Evolutionary conservation across 164 flowering plant genomes (phyloP), one percentile per base, ranked within the genome.

Genomic region (Vitis cinerea): DNA sequence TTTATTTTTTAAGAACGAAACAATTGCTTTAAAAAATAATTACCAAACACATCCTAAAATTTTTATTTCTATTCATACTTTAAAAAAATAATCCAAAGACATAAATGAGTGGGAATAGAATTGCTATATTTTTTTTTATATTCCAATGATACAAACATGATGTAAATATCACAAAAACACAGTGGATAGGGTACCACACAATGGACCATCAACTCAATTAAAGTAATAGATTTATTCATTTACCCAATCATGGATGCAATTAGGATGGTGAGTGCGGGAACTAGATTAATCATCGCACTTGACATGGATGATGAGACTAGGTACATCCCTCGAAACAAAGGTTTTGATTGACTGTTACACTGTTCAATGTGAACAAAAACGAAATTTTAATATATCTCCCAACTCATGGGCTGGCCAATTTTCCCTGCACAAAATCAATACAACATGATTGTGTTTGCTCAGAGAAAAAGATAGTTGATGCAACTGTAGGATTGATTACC

Each of bases 261-360:
- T 4, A 83, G 16, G 72, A 90, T 86, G 54, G 91, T 90, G 74
- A 91, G 61, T 17, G 90, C 93, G 31, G 96, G 97, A 48, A 89
- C 58, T 6, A 89, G 79, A 72, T 90, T 90, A 14, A 69, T 69
- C 81, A 83, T 82, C 15, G 94, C 91, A 59, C 87, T 84, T 16
- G 87, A 93, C 10, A 77, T 72, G 0, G 94, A 75, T 13, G 97
- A 86, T 19, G 92, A 88, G 23, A 92, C 85, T 27, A 84, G 69
- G 75, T 80, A 85, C 19, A 92, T 64, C 3, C 94, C 73, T 84
- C 81, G 63, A 78, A 81, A 56, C 81, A 90, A 1, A 79, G 50
- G 67, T 84, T 90, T 69, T 85, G 93, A 70, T 81, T 83, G 6
- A 83, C 51, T 13, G 89, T 81, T 4, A 90, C 82, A 2, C 94